phyloP scores from a whole-genome alignment of 2,329 filamentous ascomycete genomes.

The Trichocomaceae sp. region DNA sequence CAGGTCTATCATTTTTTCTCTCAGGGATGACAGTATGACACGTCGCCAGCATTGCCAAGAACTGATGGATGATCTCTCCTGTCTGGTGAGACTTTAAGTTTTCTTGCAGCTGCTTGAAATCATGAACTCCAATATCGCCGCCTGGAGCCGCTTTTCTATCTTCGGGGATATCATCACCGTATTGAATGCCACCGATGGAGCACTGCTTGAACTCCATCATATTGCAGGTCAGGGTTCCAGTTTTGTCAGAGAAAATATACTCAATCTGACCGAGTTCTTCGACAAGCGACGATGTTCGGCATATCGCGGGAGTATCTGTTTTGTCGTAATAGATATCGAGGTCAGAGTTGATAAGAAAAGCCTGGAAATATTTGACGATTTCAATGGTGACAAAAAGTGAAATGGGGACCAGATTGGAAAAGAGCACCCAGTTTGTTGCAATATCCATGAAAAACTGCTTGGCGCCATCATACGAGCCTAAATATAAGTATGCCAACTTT shows the following conservation, averaged over 20 bases:
- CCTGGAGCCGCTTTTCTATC: slow-evolving; percentile 68
- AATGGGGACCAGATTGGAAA: slow-evolving; percentile 92
- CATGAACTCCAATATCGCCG: slow-evolving; percentile 72
- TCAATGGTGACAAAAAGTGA: slow-evolving; percentile 97
- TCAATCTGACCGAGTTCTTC: slow-evolving; percentile 98
- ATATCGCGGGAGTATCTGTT: slow-evolving; percentile 91
- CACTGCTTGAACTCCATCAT: slow-evolving; percentile 98
- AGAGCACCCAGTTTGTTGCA: slow-evolving; percentile 97
- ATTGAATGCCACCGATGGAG: slow-evolving; percentile 87
- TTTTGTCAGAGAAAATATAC: slow-evolving; percentile 98
- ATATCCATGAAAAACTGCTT: slow-evolving; percentile 87
- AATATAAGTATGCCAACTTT: slow-evolving; percentile 65
- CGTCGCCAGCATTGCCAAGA: slow-evolving; percentile 75
- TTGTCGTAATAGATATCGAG: slow-evolving; percentile 97
- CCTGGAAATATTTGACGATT: slow-evolving; percentile 95
- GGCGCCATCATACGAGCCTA: slow-evolving; percentile 59
- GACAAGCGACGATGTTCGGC: slow-evolving; percentile 89
- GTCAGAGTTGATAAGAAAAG: slow-evolving; percentile 95
- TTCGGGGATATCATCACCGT: slow-evolving; percentile 85
- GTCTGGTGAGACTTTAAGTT: slow-evolving; percentile 60
- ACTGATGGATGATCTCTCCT: slow-evolving; percentile 67
- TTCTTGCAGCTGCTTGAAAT: slow-evolving; percentile 67
- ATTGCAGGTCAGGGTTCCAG: slow-evolving; percentile 93
- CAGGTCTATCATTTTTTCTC: slow-evolving; percentile 66
- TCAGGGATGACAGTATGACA: slow-evolving; percentile 98